Evolutionary conservation across 768 basidiomycete genomes (phyloP).

Genomic region (Mycena galopus): DNA sequence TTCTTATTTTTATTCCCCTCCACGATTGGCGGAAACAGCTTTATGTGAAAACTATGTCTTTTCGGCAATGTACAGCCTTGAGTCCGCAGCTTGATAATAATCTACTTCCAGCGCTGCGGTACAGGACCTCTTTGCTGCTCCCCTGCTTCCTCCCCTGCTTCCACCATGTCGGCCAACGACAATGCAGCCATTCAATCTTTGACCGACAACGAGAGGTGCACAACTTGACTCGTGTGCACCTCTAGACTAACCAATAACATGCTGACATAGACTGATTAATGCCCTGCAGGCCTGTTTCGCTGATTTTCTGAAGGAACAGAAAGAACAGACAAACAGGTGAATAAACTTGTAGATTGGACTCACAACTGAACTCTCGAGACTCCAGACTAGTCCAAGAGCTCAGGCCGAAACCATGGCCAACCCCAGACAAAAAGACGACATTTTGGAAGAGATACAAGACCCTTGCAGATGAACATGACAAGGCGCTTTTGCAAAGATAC

Average conservation of each 20-base stretch:
- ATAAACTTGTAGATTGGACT: background rate
- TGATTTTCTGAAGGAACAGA: background rate
- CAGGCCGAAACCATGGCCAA: too few relatives aligned
- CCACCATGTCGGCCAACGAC: background rate
- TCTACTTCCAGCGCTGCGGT: too few relatives aligned
- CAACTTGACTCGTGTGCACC: background rate
- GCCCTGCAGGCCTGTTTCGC: background rate
- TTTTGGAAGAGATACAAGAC: background rate
- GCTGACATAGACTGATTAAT: background rate
- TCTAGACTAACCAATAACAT: background rate
- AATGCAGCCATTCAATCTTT: background rate
- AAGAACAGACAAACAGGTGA: background rate
- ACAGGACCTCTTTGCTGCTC: too few relatives aligned
- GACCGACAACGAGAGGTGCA: background rate
- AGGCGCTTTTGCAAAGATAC: background rate
- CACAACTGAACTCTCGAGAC: too few relatives aligned
- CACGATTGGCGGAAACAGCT: too few relatives aligned
- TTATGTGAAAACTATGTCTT: too few relatives aligned
- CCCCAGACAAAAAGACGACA: too few relatives aligned
- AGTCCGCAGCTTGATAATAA: too few relatives aligned
- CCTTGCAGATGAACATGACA: background rate
- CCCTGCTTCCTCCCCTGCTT: background rate
- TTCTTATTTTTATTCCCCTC: too few relatives aligned
- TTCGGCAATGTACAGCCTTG: too few relatives aligned
- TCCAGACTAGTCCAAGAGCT: too few relatives aligned